These are phyloP conservation scores for Bolboschoenoplectus hybrid DNA, from an alignment of 202 grass and related monocot species.

Conservation along the genomic window DNA sequence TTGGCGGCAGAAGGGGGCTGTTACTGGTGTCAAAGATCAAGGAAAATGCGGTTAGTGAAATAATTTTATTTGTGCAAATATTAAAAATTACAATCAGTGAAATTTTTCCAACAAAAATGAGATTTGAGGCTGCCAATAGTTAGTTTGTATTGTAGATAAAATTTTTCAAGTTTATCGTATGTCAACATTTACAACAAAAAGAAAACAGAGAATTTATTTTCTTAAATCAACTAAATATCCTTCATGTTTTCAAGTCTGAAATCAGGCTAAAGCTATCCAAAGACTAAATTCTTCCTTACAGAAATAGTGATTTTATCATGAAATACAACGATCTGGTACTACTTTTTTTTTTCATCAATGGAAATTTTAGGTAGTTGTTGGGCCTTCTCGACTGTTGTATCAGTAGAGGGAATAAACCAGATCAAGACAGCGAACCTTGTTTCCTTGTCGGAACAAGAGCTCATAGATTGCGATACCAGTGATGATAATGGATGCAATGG, in stretches of 20 bases:
- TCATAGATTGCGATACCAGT: slow-evolving; percentile 67
- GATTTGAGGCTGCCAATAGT: not conserved
- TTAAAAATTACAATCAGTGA: not conserved
- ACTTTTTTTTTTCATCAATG: slow-evolving; percentile 1
- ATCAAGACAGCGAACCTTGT: slow-evolving; percentile 54
- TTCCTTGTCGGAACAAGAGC: slow-evolving; percentile 77
- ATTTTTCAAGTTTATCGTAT: not conserved
- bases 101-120: not conserved
- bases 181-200: not conserved
- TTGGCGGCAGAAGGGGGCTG: slow-evolving; percentile 59
- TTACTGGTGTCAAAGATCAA: slow-evolving; percentile 69
- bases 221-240: not conserved
- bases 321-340: slow-evolving; percentile 10
- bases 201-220: not conserved
- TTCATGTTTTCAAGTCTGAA: not conserved
- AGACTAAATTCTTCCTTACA: not conserved
- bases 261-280: not conserved
- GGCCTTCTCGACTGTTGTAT: slow-evolving; percentile 68
- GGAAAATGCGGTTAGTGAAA: slow-evolving; percentile 55
- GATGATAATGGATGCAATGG: slow-evolving; percentile 59
- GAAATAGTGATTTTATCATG: slow-evolving; percentile 1
- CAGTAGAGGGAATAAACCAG: slow-evolving; percentile 75
- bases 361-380: slow-evolving; percentile 59
- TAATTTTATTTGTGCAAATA: slow-evolving; percentile 9
- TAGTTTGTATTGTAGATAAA: not conserved